Evolutionary conservation across 306 rosid species (phyloP).

Genomic region (Cucurbita moschata): DNA sequence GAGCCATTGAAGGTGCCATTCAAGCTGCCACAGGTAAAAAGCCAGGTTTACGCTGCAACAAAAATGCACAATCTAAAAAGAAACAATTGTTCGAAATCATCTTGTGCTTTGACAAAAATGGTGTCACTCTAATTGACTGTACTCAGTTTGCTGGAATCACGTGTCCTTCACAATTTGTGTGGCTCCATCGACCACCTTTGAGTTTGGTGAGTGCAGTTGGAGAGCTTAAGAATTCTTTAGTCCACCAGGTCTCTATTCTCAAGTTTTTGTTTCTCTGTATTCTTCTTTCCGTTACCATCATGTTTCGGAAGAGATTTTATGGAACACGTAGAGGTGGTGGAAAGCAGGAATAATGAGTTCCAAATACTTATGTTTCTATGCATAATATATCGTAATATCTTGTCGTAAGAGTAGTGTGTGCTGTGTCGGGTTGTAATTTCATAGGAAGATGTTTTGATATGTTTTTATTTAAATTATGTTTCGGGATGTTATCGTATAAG

Average conservation of each 20-base stretch:
- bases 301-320: not conserved
- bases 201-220: not conserved
- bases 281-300: not conserved
- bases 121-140: not conserved
- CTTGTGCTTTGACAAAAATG: not conserved
- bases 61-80: not conserved
- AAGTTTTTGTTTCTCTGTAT: not conserved
- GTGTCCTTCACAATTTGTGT: not conserved
- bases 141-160: not conserved
- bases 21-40: not conserved
- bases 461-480: no score
- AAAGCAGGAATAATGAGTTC: not conserved
- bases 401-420: no score
- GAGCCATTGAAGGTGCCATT: not conserved
- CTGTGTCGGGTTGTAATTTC: no score
- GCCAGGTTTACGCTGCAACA: not conserved
- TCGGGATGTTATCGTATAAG: no score
- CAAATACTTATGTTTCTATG: no score
- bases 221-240: not conserved
- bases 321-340: not conserved
- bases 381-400: no score
- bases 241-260: not conserved
- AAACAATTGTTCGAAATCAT: not conserved
- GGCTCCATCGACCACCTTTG: not conserved
- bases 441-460: no score